These are phyloP conservation scores for Paratinospora sagittata DNA, from an alignment of 164 flowering plant species.

Conservation along the genomic window DNA sequence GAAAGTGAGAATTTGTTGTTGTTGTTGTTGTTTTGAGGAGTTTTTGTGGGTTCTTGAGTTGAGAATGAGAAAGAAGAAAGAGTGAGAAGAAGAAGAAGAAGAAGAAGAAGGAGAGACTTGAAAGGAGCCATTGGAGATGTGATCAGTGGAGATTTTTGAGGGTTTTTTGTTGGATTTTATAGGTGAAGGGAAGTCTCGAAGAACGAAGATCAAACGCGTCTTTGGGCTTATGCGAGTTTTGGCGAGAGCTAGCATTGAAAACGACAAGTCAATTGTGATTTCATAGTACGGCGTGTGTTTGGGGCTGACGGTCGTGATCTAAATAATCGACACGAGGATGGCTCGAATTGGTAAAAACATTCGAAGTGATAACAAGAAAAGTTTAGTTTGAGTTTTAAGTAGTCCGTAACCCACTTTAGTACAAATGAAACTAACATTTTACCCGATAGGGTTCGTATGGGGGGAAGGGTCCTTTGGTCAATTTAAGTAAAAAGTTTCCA, in stretches of 20 bases:
- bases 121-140: conserved; percentile 13
- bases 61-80: conserved; percentile 12
- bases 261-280: too few species aligned
- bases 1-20: conserved; percentile 28
- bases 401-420: too few species aligned
- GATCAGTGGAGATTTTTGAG: neutral
- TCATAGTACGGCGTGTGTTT: neutral
- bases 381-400: too few species aligned
- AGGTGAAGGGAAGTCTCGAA: neutral
- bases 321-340: too few species aligned
- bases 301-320: too few species aligned
- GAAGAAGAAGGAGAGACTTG: conserved; percentile 9
- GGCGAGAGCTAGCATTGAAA: neutral
- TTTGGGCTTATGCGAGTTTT: neutral
- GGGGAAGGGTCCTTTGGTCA: too few species aligned
- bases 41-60: conserved; percentile 8
- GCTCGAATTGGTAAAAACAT: too few species aligned
- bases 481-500: too few species aligned
- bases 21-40: too few species aligned
- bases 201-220: conserved; percentile 9
- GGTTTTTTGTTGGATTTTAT: neutral
- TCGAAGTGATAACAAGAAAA: too few species aligned
- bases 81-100: conserved; percentile 3
- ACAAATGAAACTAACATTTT: too few species aligned
- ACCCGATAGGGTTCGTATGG: too few species aligned